These are phyloP conservation scores for Colletotrichum sp. DNA, from an alignment of 2,329 filamentous ascomycete genomes.

Conservation along the genomic window DNA sequence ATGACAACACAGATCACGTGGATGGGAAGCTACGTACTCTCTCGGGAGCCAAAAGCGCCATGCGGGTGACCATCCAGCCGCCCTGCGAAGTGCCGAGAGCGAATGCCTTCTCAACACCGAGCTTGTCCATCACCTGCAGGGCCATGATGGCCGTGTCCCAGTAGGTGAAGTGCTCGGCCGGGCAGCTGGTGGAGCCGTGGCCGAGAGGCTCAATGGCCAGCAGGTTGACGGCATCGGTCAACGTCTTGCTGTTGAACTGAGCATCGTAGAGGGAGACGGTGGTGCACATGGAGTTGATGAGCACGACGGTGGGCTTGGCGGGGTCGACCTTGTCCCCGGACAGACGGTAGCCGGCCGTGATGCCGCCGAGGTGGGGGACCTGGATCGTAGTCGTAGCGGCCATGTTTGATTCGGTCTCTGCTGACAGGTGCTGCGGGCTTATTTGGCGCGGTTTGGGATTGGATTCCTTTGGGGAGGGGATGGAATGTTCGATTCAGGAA, in stretches of 20 bases:
- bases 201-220: slow-evolving; percentile 59
- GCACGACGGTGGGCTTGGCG: slow-evolving; percentile 54
- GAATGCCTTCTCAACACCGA: slow-evolving; percentile 53
- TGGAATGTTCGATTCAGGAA: neutral
- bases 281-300: slow-evolving; percentile 59
- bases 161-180: slow-evolving; percentile 56
- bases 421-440: neutral
- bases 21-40: slow-evolving; percentile 37
- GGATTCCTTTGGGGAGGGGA: neutral
- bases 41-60: slow-evolving; percentile 55
- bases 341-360: slow-evolving; percentile 49
- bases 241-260: slow-evolving; percentile 45
- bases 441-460: neutral
- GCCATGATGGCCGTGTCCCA: slow-evolving; percentile 61
- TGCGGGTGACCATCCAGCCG: slow-evolving; percentile 54
- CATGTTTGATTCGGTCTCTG: slow-evolving; percentile 27
- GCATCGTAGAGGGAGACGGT: slow-evolving; percentile 49
- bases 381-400: slow-evolving; percentile 45
- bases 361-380: slow-evolving; percentile 54
- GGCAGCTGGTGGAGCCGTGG: slow-evolving; percentile 50
- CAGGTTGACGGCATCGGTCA: slow-evolving; percentile 50
- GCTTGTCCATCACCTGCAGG: slow-evolving; percentile 58
- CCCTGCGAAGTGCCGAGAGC: slow-evolving; percentile 57
- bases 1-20: neutral
- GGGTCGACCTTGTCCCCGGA: slow-evolving; percentile 48